Conservation (phyloP, 2,329 filamentous ascomycete genomes). For the Huntiella decipiens region DNA sequence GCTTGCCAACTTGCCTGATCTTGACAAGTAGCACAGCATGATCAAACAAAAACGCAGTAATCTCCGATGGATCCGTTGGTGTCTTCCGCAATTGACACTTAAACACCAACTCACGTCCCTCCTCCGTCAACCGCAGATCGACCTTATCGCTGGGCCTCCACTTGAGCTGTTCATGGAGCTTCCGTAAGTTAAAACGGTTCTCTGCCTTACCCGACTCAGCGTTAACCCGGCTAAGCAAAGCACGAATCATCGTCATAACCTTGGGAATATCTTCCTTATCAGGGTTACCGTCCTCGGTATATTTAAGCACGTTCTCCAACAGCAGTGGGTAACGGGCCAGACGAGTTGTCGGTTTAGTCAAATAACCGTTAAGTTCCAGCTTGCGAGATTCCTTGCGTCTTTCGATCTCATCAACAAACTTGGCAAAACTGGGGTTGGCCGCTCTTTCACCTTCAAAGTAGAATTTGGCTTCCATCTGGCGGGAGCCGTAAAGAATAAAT, state of each 20-base stretch:
- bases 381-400: constrained; percentile 91
- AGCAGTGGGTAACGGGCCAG: constrained; percentile 84
- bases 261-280: constrained; percentile 87
- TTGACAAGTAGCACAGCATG: constrained; percentile 84
- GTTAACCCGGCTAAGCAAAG: constrained; percentile 76
- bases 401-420: constrained; percentile 93
- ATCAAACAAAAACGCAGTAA: constrained; percentile 90
- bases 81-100: constrained; percentile 90
- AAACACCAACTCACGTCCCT: constrained; percentile 79
- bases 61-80: constrained; percentile 70
- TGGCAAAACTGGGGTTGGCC: constrained; percentile 64
- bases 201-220: constrained; percentile 91
- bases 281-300: constrained; percentile 61
- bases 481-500: constrained; percentile 90
- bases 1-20: constrained; percentile 80
- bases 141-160: constrained; percentile 82
- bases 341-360: constrained; percentile 93
- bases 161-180: constrained; percentile 77
- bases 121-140: constrained; percentile 84
- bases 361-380: constrained; percentile 87
- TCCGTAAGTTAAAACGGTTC: constrained; percentile 89
- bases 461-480: constrained; percentile 90
- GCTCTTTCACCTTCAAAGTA: constrained; percentile 95
- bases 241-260: constrained; percentile 69
- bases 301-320: constrained; percentile 78